These are phyloP conservation scores for Kingdonia uniflora DNA, from an alignment of 164 flowering plant species.

Conservation along the genomic window DNA sequence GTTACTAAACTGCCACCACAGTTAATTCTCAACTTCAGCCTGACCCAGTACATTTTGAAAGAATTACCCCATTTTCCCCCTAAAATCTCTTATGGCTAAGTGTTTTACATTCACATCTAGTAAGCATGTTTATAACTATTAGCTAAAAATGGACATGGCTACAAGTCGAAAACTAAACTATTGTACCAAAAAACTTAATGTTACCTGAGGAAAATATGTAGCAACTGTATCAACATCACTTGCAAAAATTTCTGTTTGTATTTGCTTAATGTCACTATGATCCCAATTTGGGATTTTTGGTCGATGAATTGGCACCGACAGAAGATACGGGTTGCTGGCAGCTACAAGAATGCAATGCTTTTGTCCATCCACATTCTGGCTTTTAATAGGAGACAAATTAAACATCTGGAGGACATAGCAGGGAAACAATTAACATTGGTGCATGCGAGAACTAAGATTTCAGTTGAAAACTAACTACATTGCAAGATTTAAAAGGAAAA, in stretches of 20 bases:
- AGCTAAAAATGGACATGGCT: not conserved
- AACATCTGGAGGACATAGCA: slow-evolving; percentile 27
- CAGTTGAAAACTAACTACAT: too few species aligned
- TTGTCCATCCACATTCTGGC: slow-evolving; percentile 48
- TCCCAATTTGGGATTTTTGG: slow-evolving; percentile 48
- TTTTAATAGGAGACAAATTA: slow-evolving; percentile 14
- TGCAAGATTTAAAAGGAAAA: too few species aligned
- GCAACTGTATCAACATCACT: slow-evolving; percentile 87
- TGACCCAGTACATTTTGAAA: too few species aligned
- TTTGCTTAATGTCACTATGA: slow-evolving; percentile 42
- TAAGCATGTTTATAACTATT: not conserved
- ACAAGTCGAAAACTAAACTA: not conserved
- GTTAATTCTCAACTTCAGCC: too few species aligned
- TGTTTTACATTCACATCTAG: not conserved
- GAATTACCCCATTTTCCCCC: too few species aligned
- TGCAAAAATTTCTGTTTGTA: slow-evolving; percentile 41
- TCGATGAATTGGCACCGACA: slow-evolving; percentile 74
- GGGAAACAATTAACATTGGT: slow-evolving; percentile 8
- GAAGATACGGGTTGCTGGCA: slow-evolving; percentile 81
- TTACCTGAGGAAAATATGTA: slow-evolving; percentile 66
- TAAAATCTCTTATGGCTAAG: too few species aligned
- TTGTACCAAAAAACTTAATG: not conserved
- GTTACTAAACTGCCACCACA: too few species aligned
- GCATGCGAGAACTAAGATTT: too few species aligned
- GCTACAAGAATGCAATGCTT: slow-evolving; percentile 88